Base-by-base conservation (phyloP, 1,284 basidiomycete species). In the Trichosporon asahii region DNA sequence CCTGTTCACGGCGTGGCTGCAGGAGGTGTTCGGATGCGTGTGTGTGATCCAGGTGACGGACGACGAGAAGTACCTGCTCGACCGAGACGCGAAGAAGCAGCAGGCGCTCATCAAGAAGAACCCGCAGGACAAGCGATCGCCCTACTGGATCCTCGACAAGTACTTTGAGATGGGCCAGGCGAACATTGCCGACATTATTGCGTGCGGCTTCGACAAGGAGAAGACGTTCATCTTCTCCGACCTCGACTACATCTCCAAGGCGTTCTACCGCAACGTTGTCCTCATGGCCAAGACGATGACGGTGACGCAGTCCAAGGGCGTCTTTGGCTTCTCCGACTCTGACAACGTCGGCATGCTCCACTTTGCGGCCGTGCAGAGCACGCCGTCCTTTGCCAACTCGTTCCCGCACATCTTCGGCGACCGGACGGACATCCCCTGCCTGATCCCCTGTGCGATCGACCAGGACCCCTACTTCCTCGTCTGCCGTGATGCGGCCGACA, bases 1-100 rank as follows among this genome's bases (percentile, higher is more conserved):
- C 84, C 88, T 93, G 66, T 98, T 99, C 84, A 98, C 97, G 68
- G 95, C 96, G 92, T 99, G 96, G 94, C 84, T 99, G 71, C 96
- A 99, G 84, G 94, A 97, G 67, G 94, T 97, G 27, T 98, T 99
- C 81, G 89, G 95, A 76, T 93, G 94, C 14, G 95, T 96, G 3
- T 85, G 98, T 44, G 97, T 99, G 67, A 87, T 99, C 67, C 96
- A 99, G 82, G 88, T 99, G 6, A 99, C 96, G 65, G 97, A 99
- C 80, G 97, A 99, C 83, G 97, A 99, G 83, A 99, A 99, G 84
- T 99, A 99, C 86, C 85, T 99, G 68, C 97, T 99, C 88, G 97
- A 98, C 84, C 91, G 94, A 67, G 90, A 94, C 73, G 70, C 78
- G 68, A 84, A 84, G 76, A 82, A 82, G 71, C 81, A 83, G 73